Percentiles rank a stretch among this genome's conserved stretches.
Evolutionary conservation across 2,329 filamentous ascomycete species (phyloP).

Genomic region (Sclerotinia borealis): DNA sequence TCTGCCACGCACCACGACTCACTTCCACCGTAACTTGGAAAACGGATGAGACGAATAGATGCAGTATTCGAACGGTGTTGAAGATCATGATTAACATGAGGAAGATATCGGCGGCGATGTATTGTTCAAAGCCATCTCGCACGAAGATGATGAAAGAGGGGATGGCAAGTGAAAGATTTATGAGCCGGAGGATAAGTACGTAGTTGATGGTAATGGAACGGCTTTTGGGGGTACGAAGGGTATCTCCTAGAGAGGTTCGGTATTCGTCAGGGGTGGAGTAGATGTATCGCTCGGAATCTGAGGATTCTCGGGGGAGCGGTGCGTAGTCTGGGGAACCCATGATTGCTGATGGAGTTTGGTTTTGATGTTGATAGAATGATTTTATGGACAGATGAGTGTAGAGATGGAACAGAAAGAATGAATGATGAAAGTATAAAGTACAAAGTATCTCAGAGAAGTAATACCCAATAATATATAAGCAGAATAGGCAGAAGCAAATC

Average conservation of each 20-base stretch:
- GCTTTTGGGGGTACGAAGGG: not conserved
- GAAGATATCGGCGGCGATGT: not conserved
- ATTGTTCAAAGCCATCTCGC: not conserved
- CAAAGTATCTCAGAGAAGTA: no score
- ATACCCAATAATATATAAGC: no score
- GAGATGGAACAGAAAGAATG: no score
- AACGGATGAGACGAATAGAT: not conserved
- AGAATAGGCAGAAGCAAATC: no score
- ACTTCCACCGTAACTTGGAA: not conserved
- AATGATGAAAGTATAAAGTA: no score
- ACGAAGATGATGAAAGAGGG: not conserved
- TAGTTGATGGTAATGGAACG: not conserved
- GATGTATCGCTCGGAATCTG: slow-evolving; percentile 1
- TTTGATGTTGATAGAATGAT: not conserved
- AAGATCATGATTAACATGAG: not conserved
- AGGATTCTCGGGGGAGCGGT: not conserved
- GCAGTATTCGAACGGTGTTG: not conserved
- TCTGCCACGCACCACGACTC: not conserved
- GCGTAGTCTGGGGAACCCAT: not conserved
- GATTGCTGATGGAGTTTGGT: not conserved
- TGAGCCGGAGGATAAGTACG: not conserved
- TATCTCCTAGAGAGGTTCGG: not conserved
- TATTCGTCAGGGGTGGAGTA: not conserved
- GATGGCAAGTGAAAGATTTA: not conserved
- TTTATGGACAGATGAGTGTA: no score